phyloP scores from a whole-genome alignment of 169 alveolate species.

The Plasmodium cynomolgi region DNA sequence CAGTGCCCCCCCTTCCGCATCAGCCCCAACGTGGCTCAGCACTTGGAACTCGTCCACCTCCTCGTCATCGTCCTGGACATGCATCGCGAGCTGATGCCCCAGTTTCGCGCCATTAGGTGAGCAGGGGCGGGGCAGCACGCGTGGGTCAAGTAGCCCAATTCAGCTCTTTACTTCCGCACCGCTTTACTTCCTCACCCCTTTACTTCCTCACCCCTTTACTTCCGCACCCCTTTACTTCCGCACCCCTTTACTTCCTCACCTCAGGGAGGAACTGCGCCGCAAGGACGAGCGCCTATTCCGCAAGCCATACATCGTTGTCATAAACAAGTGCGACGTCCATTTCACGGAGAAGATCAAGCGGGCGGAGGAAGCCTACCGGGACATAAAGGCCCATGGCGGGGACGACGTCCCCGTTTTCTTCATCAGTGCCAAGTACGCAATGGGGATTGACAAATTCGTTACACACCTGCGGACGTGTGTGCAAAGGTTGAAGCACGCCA shows the following conservation, averaged over 20 bases:
- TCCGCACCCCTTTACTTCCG: background rate
- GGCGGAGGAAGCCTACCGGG: conserved; percentile 48
- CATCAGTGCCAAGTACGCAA: conserved; percentile 63
- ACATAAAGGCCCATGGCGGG: conserved; percentile 10
- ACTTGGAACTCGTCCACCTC: conserved; percentile 52
- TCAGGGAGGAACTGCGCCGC: conserved; percentile 29
- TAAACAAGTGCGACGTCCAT: conserved; percentile 63
- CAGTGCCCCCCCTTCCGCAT: conserved; percentile 14
- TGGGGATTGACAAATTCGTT: conserved; percentile 63
- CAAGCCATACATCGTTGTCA: conserved; percentile 60
- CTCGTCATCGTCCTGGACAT: conserved; percentile 56
- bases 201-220: background rate
- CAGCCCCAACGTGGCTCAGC: conserved; percentile 9
- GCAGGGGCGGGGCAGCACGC: background rate
- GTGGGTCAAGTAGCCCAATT: background rate
- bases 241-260: background rate
- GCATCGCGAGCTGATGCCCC: background rate
- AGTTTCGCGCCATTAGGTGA: conserved; percentile 52
- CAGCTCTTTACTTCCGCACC: background rate
- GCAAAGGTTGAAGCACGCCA: conserved; percentile 27
- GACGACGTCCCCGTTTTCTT: conserved; percentile 36
- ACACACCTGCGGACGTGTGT: conserved; percentile 20
- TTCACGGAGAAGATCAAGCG: conserved; percentile 52
- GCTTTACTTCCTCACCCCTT: background rate
- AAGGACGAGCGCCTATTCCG: conserved; percentile 24